These are phyloP conservation scores for Akanthomyces lecanii DNA, from an alignment of 2,329 filamentous ascomycete genomes.

Conservation along the genomic window DNA sequence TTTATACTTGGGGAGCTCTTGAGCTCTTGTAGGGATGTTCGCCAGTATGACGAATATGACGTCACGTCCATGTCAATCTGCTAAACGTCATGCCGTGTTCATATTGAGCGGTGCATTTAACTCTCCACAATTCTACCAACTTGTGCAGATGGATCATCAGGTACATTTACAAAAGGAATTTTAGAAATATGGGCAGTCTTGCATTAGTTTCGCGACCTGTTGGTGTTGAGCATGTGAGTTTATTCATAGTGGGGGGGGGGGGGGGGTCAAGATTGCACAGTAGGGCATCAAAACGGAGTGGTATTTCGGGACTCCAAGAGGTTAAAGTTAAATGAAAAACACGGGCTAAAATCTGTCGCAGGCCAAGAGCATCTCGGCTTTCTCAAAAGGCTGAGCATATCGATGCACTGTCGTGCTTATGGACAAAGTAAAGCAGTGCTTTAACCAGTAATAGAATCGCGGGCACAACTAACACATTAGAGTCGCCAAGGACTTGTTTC, in stretches of 20 bases:
- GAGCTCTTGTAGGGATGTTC: conserved; percentile 4
- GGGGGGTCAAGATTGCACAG: background rate
- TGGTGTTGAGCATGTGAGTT: background rate
- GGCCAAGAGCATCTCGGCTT: too few relatives aligned
- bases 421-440: too few relatives aligned
- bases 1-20: background rate
- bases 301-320: too few relatives aligned
- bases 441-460: too few relatives aligned
- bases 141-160: background rate
- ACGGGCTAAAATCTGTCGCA: too few relatives aligned
- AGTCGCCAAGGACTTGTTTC: too few relatives aligned
- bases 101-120: too few relatives aligned
- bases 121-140: background rate
- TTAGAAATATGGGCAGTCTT: background rate
- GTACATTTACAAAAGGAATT: background rate
- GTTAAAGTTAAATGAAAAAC: background rate
- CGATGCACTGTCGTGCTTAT: too few relatives aligned
- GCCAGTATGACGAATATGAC: conserved; percentile 15
- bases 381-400: too few relatives aligned
- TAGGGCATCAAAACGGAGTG: background rate
- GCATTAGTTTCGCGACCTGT: background rate
- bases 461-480: too few relatives aligned
- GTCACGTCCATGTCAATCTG: background rate
- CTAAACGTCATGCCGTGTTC: background rate
- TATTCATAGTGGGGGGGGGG: background rate